Evolutionary conservation across 768 basidiomycete species (phyloP).

Genomic region (Kwoniella mangroviensis): DNA sequence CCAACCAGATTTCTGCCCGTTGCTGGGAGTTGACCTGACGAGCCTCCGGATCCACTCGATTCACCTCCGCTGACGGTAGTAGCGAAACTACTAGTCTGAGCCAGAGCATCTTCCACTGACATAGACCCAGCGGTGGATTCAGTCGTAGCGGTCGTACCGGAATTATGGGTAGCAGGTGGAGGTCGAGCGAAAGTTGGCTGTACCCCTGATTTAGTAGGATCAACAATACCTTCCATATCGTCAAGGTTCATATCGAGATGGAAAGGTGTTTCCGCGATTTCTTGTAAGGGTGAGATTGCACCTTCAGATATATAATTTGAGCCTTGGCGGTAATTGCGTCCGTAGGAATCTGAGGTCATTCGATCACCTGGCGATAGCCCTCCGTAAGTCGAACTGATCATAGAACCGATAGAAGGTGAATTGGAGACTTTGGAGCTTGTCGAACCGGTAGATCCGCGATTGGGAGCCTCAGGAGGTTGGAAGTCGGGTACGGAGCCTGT

Average conservation of each 20-base stretch:
- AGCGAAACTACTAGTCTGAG: slow-evolving; percentile 35
- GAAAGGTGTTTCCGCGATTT: slow-evolving; percentile 57
- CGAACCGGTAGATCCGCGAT: slow-evolving; percentile 42
- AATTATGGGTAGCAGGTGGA: slow-evolving; percentile 1
- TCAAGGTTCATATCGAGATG: slow-evolving; percentile 72
- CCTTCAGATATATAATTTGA: slow-evolving; percentile 29
- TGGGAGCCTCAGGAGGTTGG: slow-evolving; percentile 6
- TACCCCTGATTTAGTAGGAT: slow-evolving; percentile 56
- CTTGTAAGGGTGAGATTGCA: slow-evolving; percentile 36
- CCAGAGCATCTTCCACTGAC: slow-evolving; percentile 36
- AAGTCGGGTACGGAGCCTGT: slow-evolving; percentile 25
- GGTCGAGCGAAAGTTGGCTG: slow-evolving; percentile 18
- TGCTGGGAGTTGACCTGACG: slow-evolving; percentile 14
- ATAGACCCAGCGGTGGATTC: slow-evolving; percentile 27
- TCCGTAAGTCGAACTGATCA: slow-evolving; percentile 5
- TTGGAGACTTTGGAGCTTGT: slow-evolving; percentile 29
- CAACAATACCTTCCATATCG: slow-evolving; percentile 81
- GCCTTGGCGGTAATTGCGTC: slow-evolving; percentile 23
- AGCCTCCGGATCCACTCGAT: slow-evolving; percentile 34
- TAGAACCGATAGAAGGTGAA: slow-evolving; percentile 33
- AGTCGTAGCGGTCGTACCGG: slow-evolving; percentile 9
- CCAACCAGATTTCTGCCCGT: slow-evolving; percentile 28
- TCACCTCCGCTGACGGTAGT: slow-evolving; percentile 26
- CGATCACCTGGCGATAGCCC: slow-evolving; percentile 1
- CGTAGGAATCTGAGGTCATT: slow-evolving; percentile 16